These are phyloP conservation scores for Fagopyrum esculentum DNA, from an alignment of 148 eudicot genomes.

Conservation along the genomic window DNA sequence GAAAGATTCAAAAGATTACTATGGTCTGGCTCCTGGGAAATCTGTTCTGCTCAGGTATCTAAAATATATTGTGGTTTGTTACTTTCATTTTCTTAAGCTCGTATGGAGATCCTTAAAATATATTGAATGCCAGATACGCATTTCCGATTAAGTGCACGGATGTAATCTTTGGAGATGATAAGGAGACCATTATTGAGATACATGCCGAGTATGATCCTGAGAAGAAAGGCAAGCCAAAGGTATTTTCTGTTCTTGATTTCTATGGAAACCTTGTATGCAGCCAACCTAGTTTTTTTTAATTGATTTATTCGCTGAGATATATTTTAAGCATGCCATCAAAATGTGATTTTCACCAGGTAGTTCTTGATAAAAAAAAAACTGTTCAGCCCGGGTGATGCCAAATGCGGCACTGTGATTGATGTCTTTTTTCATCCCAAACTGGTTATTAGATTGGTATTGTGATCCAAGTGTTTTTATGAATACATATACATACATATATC, in stretches of 20 bases:
- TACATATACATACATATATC: neutral
- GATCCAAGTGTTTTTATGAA: neutral
- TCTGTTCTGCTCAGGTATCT: slow-evolving; percentile 73
- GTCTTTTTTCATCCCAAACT: neutral
- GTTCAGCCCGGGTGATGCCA: neutral
- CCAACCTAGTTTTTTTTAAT: neutral
- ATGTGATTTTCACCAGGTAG: neutral
- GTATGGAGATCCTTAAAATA: neutral
- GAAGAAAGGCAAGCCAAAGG: slow-evolving; percentile 90
- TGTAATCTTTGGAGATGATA: slow-evolving; percentile 74
- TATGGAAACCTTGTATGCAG: neutral
- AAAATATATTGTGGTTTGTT: neutral
- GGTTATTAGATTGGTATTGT: neutral
- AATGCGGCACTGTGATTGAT: neutral
- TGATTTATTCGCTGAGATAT: neutral
- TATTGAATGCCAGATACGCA: slow-evolving; percentile 52
- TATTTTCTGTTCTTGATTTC: slow-evolving; percentile 12
- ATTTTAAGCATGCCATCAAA: neutral
- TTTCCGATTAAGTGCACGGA: slow-evolving; percentile 91
- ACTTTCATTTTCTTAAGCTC: neutral
- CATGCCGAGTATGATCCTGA: slow-evolving; percentile 91
- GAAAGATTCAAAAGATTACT: slow-evolving; percentile 95
- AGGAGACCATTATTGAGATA: slow-evolving; percentile 71
- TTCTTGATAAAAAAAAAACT: neutral
- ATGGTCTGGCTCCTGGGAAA: slow-evolving; percentile 96